A percentile compares a stretch with the other conserved stretches of the same genome.
Evolutionary conservation across 2,329 filamentous ascomycete species (phyloP).

Genomic region (Penicillium nordicum): DNA sequence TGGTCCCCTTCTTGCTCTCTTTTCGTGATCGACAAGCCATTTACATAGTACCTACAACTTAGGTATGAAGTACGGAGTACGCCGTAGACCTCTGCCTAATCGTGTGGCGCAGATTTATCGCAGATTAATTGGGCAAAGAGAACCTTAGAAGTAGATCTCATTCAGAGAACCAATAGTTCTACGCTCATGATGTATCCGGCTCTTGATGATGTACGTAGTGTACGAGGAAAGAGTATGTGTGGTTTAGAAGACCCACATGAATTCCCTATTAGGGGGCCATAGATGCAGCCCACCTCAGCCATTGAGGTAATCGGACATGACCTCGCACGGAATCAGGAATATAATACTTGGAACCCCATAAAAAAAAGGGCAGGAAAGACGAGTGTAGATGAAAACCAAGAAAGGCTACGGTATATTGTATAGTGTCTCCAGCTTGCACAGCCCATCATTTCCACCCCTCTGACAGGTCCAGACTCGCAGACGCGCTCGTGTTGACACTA

Average conservation of each 20-base stretch:
- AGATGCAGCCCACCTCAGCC: constrained; percentile 9
- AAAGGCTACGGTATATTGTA: not conserved
- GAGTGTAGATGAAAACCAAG: not conserved
- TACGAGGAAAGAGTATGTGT: constrained; percentile 5
- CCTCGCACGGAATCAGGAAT: not conserved
- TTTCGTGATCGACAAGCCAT: constrained; percentile 5
- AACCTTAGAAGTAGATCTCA: not conserved
- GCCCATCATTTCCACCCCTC: not conserved
- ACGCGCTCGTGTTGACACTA: not conserved
- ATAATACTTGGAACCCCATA: no score
- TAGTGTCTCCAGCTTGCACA: not conserved
- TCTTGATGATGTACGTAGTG: not conserved
- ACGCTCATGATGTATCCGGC: not conserved
- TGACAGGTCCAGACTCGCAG: not conserved
- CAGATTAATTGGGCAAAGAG: not conserved
- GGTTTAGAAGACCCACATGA: not conserved
- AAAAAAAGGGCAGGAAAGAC: not conserved
- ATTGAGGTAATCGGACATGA: constrained; percentile 15
- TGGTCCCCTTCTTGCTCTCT: not conserved
- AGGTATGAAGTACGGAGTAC: not conserved
- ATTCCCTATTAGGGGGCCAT: constrained; percentile 11
- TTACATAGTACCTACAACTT: not conserved
- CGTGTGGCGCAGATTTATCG: not conserved
- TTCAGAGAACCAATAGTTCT: not conserved
- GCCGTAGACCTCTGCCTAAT: not conserved